Evolutionary conservation across 2,329 filamentous ascomycete genomes (phyloP), one percentile per base, ranked within the genome.

Genomic region (Colletotrichum endophyticum): DNA sequence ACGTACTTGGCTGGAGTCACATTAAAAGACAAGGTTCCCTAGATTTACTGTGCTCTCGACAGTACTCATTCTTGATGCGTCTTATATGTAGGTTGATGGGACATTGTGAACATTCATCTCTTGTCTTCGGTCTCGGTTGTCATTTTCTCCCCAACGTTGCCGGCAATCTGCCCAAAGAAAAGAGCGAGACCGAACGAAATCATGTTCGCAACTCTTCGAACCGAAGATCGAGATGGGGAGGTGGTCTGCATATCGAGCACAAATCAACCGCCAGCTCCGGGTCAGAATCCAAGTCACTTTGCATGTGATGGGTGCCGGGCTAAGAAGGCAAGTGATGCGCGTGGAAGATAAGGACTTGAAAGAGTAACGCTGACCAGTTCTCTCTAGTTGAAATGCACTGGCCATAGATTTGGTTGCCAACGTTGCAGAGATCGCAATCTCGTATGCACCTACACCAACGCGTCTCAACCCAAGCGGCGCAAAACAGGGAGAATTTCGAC

Each of bases 181-280:
- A 34, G n/a, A 34, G 59, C 59, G 59, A 62, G 59, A 62, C 59
- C 59, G 25, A 62, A 2, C 36, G 16, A 44, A 27, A 27, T 34
- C 16, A 72, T 72, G 70, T 72, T 72, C 19, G 70, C 70, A 19
- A 72, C 70, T 12, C 70, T 72, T 39, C 70, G 70, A 28, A 66
- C 70, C 15, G 70, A 72, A 49, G 61, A 72, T 15, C 15, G 30
- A 49, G 59, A 72, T 30, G 61, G 70, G 16, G 70, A 72, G 25
- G 70, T 72, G 9, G 7, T 72, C 28, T 72, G 70, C 30, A 72
- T 72, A 28, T 72, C 44, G 8, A 72, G 70, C 39, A 57, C 61
- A 16, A 34, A 66, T 19, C 22, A 36, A 30, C 70, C 61, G 16
- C 61, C 70, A 15, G 30, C 63, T 30, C 70, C 70, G 6, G 70